Percentiles rank a stretch among this genome's conserved stretches.
Evolutionary conservation across 2,329 filamentous ascomycete genomes (phyloP).

Genomic region (Bertia moriformis): DNA sequence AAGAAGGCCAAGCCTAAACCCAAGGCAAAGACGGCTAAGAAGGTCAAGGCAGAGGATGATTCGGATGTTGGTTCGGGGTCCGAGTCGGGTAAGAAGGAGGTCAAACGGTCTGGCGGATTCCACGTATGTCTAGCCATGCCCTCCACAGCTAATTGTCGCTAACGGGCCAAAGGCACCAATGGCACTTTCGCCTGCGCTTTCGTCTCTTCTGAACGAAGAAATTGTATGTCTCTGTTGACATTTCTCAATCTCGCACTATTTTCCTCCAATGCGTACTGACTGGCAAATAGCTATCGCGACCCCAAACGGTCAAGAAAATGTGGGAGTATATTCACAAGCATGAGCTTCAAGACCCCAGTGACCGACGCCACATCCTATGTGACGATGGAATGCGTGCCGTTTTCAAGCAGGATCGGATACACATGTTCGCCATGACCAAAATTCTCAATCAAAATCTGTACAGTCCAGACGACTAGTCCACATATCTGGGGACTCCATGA

Average conservation of each 20-base stretch:
- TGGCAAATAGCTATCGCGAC: neutral
- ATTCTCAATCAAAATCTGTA: slow-evolving; percentile 1
- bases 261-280: neutral
- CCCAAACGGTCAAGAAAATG: neutral
- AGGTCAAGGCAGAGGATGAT: slow-evolving; percentile 1
- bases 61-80: neutral
- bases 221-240: neutral
- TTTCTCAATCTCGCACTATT: neutral
- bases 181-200: neutral
- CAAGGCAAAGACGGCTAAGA: slow-evolving; percentile 1
- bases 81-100: neutral
- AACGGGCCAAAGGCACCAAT: neutral
- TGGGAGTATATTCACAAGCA: neutral
- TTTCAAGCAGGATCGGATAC: neutral
- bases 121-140: neutral
- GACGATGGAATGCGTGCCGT: slow-evolving; percentile 1
- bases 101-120: neutral
- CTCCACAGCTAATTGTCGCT: too few relatives aligned
- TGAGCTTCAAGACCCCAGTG: neutral
- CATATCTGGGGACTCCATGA: neutral
- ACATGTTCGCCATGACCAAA: slow-evolving; percentile 1
- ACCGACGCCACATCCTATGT: neutral
- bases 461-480: neutral
- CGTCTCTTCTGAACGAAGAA: neutral
- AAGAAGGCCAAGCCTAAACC: neutral